Percentiles rank a stretch among this genome's conserved stretches.
phyloP scores from a whole-genome alignment of 129 eudicot species.

The Smallanthus sonchifolius region DNA sequence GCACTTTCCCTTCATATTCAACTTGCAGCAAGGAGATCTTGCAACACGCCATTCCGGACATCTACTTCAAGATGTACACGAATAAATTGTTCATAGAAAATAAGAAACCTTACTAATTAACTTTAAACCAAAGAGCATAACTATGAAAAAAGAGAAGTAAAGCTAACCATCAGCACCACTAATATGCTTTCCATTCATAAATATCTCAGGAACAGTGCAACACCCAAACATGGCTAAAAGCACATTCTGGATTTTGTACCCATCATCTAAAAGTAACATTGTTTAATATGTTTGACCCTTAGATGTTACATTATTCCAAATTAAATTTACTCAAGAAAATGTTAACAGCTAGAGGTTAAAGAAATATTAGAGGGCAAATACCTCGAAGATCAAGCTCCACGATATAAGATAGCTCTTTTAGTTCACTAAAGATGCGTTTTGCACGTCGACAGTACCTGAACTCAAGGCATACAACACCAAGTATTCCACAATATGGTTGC shows the following conservation, averaged over 20 bases:
- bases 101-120: neutral
- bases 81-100: neutral
- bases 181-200: conserved; percentile 95
- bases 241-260: conserved; percentile 68
- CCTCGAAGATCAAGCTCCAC: conserved; percentile 99
- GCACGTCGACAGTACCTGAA: conserved; percentile 70
- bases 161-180: conserved; percentile 92
- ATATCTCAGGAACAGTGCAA: conserved; percentile 92
- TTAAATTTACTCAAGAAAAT: neutral
- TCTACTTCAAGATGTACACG: conserved; percentile 61
- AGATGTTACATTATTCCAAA: conserved; percentile 5
- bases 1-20: conserved; percentile 27
- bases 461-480: no score
- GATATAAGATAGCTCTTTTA: conserved; percentile 69
- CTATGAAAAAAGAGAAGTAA: conserved; percentile 7
- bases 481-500: conserved; percentile 13
- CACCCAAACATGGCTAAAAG: conserved; percentile 85
- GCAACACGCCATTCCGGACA: conserved; percentile 53
- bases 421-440: conserved; percentile 64
- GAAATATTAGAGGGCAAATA: conserved; percentile 15
- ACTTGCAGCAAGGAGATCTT: conserved; percentile 42
- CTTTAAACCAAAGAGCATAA: neutral
- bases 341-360: neutral
- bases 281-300: conserved; percentile 4
- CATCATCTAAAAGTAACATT: conserved; percentile 60